phyloP scores from a whole-genome alignment of 1,139 yeast species.

The Candida sanyaensis region DNA sequence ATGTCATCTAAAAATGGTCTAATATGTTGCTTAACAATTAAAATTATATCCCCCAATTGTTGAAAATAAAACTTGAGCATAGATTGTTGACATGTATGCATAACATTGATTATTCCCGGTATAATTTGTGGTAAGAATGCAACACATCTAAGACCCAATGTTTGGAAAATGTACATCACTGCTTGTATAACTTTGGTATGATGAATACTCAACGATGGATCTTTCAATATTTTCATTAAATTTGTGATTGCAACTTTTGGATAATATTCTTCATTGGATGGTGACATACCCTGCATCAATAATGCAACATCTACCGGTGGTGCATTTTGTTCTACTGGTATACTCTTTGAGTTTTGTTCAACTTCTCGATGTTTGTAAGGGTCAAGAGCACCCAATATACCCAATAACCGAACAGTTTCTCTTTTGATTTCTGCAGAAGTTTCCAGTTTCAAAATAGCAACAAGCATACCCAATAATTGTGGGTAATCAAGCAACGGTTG shows the following conservation, averaged over 20 bases:
- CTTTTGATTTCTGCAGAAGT: conserved; percentile 72
- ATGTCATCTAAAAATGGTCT: conserved; percentile 79
- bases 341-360: conserved; percentile 66
- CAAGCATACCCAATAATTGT: conserved; percentile 77
- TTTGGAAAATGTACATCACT: conserved; percentile 85
- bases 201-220: conserved; percentile 80
- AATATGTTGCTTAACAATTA: conserved; percentile 87
- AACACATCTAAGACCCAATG: conserved; percentile 85
- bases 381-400: conserved; percentile 94
- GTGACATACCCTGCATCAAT: conserved; percentile 92
- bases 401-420: conserved; percentile 85
- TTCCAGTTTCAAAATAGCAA: conserved; percentile 80
- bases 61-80: conserved; percentile 89
- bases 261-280: conserved; percentile 89
- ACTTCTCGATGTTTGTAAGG: conserved; percentile 95
- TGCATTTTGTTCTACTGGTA: conserved; percentile 76
- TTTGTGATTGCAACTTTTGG: conserved; percentile 94
- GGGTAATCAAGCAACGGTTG: conserved; percentile 93
- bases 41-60: conserved; percentile 77
- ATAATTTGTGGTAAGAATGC: conserved; percentile 83
- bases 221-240: conserved; percentile 78
- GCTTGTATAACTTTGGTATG: conserved; percentile 93
- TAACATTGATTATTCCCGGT: conserved; percentile 83
- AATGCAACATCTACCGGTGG: conserved; percentile 90
- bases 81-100: conserved; percentile 80